Evolutionary conservation across 176 grass and related monocot species (phyloP), one percentile per base, ranked within the genome.

Genomic region (Bolboschoenus planiculmis): DNA sequence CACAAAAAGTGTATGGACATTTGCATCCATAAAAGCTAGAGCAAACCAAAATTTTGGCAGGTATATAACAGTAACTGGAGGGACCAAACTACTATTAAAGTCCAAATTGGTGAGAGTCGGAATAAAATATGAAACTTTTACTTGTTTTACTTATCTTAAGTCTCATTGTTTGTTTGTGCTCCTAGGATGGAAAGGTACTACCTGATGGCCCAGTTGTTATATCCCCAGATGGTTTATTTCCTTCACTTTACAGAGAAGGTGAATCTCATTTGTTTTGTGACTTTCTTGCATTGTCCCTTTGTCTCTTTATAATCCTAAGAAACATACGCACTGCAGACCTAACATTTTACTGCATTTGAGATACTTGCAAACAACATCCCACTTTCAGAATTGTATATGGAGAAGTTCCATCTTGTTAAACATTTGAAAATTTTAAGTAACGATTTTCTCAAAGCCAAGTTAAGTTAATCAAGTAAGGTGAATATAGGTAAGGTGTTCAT

Each of bases 231-330:
- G 95, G 95, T 27, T 87, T 97, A 23, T 97, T 97, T 83, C 95
- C 95, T 62, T 97, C 95, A 85, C 92, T 97, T 72, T 97, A 91
- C 78, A 91, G 95, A 91, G 95, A 97, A 97, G 95, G 95, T 97
- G 64, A 87, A 79, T 53, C 66, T 59, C 71, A 53, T 56, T 67
- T 47, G 57, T 58, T 68, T 85, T 33, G 39, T 48, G 8, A 21
- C 6, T 56, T 85, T 30, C 23, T n/a, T 78, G 36, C 44, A 78
- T 47, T 67, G 46, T 37, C 80, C 39, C 23, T 77, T 48, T 50
- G 24, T 50, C 42, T 50, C 24, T 75, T 70, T 16, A 16, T 31
- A 29, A 51, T 26, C 23, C 27, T 76, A 30, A 47, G 10, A 46
- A 74, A 47, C 46, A 26, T 26, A 46, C 3, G 0, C 68, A 73